Evolutionary conservation across 2,329 filamentous ascomycete genomes (phyloP), one percentile per base, ranked within the genome.

Genomic region (Fusarium brevicatenulatum): DNA sequence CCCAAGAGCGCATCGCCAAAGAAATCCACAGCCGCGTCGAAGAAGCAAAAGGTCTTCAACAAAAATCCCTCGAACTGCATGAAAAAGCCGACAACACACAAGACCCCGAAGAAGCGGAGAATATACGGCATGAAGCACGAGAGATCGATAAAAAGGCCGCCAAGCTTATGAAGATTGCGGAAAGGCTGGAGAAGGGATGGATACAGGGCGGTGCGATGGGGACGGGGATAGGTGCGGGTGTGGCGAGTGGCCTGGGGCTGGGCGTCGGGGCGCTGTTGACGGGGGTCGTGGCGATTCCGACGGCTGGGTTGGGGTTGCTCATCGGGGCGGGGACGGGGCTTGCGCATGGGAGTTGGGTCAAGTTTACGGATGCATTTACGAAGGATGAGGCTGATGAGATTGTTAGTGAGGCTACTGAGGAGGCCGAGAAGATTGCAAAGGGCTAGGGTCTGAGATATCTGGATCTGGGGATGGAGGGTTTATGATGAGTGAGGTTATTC

Each of bases 121-220:
- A 76, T 9, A 54, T 76, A 18, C 42, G 49, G 6, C 32, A 47
- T 42, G 61, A 76, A 53, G 73, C 73, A 4, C 61, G 66, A 0
- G 66, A 76, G 30, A 63, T 64, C 2, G 73, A 76, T 23, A 76
- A 76, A 19, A 75, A 73, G 18, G 73, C 73, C 1, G 73, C 73
- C 9, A 76, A 76, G 50, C 53, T 76, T 1, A 76, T 76, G 73
- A 76, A 76, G 32, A 76, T 70, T 6, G 73, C 73, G 0, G 73
- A 76, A 1, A 43, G 73, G 4, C 39, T 76, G 0, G 62, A 76
- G n/a, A 69, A 73, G 5, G 73, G 73, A 2, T 76, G 73, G 73
- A 21, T 76, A 6, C 73, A 76, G 36, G 73, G 73, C n/a, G 74
- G 74, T n/a, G 74, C 73, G 0, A 55, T 76, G 47, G 74, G 74